Conservation (phyloP, 1,284 basidiomycete genomes). For the Ustilago cynodontis region DNA sequence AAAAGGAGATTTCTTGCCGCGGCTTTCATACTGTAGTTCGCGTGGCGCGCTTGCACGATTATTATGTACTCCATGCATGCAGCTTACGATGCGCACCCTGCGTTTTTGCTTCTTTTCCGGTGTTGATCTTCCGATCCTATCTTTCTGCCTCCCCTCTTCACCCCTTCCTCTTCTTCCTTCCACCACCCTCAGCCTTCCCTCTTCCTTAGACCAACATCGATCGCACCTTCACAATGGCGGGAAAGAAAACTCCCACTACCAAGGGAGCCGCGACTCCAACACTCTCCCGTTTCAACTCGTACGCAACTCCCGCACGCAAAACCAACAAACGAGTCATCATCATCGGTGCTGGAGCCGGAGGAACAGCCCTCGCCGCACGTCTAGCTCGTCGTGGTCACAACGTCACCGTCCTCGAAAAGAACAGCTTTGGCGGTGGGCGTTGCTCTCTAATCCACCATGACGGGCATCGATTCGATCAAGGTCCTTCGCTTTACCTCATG, state of each 20-base stretch:
- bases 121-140: not conserved
- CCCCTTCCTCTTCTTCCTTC: not conserved
- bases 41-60: not conserved
- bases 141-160: not conserved
- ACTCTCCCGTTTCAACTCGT: conserved; percentile 25
- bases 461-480: conserved; percentile 71
- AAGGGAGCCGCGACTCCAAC: conserved; percentile 16
- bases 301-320: conserved; percentile 6
- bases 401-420: conserved; percentile 71
- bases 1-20: not conserved
- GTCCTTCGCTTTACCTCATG: conserved; percentile 73
- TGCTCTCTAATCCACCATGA: conserved; percentile 73
- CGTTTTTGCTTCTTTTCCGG: not conserved
- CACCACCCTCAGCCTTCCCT: not conserved
- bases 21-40: not conserved
- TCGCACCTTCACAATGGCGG: not conserved
- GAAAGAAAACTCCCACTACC: not conserved
- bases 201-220: not conserved
- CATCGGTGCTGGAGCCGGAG: conserved; percentile 73
- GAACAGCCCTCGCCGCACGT: conserved; percentile 72
- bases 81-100: conserved; percentile 1
- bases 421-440: conserved; percentile 71
- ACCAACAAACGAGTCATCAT: conserved; percentile 60
- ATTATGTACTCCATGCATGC: not conserved
- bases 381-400: conserved; percentile 72